Percentiles rank a stretch among this genome's conserved stretches.
Conservation (phyloP, 805 yeast species). For the Wickerhamomyces sydowiorum region DNA sequence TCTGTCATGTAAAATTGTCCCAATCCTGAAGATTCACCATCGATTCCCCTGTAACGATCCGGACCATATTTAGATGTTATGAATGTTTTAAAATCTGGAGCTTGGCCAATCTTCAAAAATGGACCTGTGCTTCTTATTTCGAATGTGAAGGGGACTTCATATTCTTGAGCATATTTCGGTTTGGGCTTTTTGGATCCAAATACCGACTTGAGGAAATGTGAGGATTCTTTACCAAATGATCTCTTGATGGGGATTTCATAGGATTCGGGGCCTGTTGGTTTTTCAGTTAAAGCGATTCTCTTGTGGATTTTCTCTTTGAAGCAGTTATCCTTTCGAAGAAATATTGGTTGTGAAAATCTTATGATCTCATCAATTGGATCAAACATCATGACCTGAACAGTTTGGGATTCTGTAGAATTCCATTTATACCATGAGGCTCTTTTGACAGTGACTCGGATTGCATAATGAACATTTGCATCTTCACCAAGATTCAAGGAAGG, state of each 20-base stretch:
- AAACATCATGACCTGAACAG: slow-evolving; percentile 3
- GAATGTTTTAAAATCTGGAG: slow-evolving; percentile 17
- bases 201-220: not conserved
- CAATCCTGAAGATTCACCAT: slow-evolving; percentile 39
- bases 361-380: slow-evolving; percentile 5
- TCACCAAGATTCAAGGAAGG: not conserved
- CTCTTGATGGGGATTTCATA: not conserved
- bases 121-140: slow-evolving; percentile 1
- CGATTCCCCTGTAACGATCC: slow-evolving; percentile 22
- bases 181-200: not conserved
- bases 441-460: slow-evolving; percentile 53
- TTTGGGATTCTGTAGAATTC: slow-evolving; percentile 33
- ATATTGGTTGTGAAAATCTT: slow-evolving; percentile 33
- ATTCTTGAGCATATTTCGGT: not conserved
- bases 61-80: slow-evolving; percentile 16
- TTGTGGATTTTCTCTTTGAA: slow-evolving; percentile 36
- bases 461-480: slow-evolving; percentile 27
- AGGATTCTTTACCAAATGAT: not conserved
- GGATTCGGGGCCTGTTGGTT: not conserved
- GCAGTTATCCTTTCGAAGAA: slow-evolving; percentile 34
- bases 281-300: slow-evolving; percentile 31
- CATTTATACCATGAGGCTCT: slow-evolving; percentile 41
- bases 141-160: slow-evolving; percentile 1
- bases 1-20: slow-evolving; percentile 39
- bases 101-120: not conserved